Evolutionary conservation across 495 filamentous ascomycete genomes (phyloP), one percentile per base, ranked within the genome.

Genomic region (Parmelia sp.): DNA sequence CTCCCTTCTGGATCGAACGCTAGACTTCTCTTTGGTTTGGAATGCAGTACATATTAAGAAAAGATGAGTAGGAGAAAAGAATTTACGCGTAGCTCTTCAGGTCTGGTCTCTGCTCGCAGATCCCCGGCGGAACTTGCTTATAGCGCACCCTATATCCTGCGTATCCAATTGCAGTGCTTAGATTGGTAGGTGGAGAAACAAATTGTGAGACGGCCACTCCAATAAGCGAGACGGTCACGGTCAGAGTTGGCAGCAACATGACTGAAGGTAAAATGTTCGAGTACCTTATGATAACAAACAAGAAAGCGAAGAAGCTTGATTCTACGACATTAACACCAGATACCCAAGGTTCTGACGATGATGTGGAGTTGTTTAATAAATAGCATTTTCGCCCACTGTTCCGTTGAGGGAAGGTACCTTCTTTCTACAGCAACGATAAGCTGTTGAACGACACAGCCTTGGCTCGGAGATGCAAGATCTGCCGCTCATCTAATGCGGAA

Each of bases 91-190:
- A 55, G 51, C 51, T 55, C 33, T 55, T 55, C 51, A 55, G 19
- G 29, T 55, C 51, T 7, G 51, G 7, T 33, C 82, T 75, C 9
- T 77, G 71, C 73, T 86, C 83, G 68, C 83, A 86, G 57, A 83
- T 84, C 17, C 82, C 82, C 7, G 80, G 69, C 1, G 81, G 80
- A 8, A 83, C 83, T 69, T 84, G 69, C 68, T 84, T 85, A 70
- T 83, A 85, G 8, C 83, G 75, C 23, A 81, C 76, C 2, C 58
- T 29, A 31, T 58, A 62, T n/a, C 65, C 64, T 57, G 64, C 65
- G 17, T 66, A 62, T 31, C 65, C 65, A 39, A 39, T 66, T 29
- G 42, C 33, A 14, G 59, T 57, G 1, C 47, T 62, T 27, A 66
- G 51, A 53, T 66, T 29, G 36, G 65, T 62, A 7, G 65, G 65